A percentile compares a stretch with the other conserved stretches of the same genome.
phyloP scores from a whole-genome alignment of 2,329 filamentous ascomycete genomes.

The Fusarium cyanostomum region DNA sequence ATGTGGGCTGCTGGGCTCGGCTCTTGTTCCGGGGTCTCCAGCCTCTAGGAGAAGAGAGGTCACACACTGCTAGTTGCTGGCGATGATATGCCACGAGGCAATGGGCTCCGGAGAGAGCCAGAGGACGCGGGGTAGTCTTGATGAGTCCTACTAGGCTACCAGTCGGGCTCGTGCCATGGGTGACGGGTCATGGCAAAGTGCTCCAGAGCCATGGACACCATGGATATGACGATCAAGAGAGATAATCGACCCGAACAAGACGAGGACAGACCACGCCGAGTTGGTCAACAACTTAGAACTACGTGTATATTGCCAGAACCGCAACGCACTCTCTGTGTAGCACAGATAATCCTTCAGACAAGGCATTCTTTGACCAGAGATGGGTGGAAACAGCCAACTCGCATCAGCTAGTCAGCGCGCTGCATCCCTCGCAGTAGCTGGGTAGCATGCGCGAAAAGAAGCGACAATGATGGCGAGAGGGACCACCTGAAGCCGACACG shows the following conservation, averaged over 20 bases:
- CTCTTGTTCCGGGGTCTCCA: neutral
- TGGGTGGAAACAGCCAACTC: constrained; percentile 24
- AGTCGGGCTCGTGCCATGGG: constrained; percentile 23
- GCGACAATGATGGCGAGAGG: constrained; percentile 15
- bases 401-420: constrained; percentile 28
- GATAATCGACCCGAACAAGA: constrained; percentile 18
- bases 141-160: constrained; percentile 19
- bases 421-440: constrained; percentile 43
- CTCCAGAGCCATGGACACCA: constrained; percentile 18
- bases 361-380: constrained; percentile 2
- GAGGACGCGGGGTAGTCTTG: constrained; percentile 26
- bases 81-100: constrained; percentile 30
- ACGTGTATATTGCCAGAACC: constrained; percentile 7
- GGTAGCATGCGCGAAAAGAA: constrained; percentile 31
- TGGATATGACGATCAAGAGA: constrained; percentile 15
- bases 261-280: constrained; percentile 18
- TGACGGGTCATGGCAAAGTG: constrained; percentile 7
- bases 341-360: constrained; percentile 3
- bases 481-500: constrained; percentile 19
- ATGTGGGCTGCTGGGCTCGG: constrained; percentile 17
- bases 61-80: constrained; percentile 6
- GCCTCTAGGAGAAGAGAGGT: constrained; percentile 12
- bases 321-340: neutral
- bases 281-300: neutral
- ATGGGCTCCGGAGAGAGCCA: constrained; percentile 4